Conservation (phyloP, 1,284 basidiomycete genomes). For the Marasmius oreades region DNA sequence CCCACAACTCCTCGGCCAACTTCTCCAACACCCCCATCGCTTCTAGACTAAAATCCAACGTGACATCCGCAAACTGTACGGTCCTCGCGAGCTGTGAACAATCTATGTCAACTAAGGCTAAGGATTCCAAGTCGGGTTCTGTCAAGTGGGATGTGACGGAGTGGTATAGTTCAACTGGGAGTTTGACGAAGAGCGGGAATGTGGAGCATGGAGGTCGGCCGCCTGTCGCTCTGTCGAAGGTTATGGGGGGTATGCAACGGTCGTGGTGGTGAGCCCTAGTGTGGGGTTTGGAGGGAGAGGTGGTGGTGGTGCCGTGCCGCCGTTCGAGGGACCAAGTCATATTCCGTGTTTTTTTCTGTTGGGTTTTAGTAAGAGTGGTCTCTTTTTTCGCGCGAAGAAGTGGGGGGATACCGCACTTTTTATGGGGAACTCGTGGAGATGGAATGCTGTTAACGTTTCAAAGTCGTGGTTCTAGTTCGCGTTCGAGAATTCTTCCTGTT, state of each 20-base stretch:
- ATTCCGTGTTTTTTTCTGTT: background rate
- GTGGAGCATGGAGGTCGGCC: conserved; percentile 19
- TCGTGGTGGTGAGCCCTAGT: background rate
- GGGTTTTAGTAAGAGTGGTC: background rate
- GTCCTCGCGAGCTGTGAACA: conserved; percentile 25
- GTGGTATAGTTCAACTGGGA: conserved; percentile 28
- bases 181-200: conserved; percentile 23
- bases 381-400: background rate
- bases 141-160: conserved; percentile 24
- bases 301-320: background rate
- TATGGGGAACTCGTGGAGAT: too few species aligned
- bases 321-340: conserved; percentile 11
- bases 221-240: conserved; percentile 24
- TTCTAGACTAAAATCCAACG: conserved; percentile 14
- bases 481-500: too few species aligned
- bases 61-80: conserved; percentile 22
- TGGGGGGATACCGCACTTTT: too few species aligned
- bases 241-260: conserved; percentile 14
- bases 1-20: background rate
- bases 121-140: conserved; percentile 20
- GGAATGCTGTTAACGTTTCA: too few species aligned
- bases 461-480: too few species aligned
- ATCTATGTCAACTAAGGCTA: conserved; percentile 28
- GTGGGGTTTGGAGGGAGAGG: background rate
- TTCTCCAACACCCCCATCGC: conserved; percentile 10